A percentile compares a stretch with the other conserved stretches of the same genome.
Evolutionary conservation across 805 yeast species (phyloP).

Genomic region (Nakazawaea peltata): DNA sequence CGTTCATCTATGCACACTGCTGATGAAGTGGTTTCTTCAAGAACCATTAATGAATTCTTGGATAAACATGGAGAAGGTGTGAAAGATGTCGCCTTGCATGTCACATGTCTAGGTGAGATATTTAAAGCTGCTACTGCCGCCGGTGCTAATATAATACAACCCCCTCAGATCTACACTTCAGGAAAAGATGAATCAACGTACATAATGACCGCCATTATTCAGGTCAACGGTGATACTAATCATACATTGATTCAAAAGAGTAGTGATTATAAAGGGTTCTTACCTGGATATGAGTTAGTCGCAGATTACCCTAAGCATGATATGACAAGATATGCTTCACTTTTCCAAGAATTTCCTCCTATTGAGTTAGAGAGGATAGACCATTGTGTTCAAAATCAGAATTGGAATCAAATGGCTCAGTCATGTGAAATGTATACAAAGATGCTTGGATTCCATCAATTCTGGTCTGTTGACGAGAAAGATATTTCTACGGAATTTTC

Average conservation of each 20-base stretch:
- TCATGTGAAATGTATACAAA: conserved; percentile 53
- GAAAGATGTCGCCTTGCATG: conserved; percentile 67
- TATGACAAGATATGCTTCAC: conserved; percentile 8
- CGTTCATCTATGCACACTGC: not conserved
- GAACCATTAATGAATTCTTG: conserved; percentile 37
- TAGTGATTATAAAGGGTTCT: conserved; percentile 30
- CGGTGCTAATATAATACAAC: conserved; percentile 40
- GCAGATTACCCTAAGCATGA: conserved; percentile 1
- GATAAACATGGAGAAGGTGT: conserved; percentile 70
- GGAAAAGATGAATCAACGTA: conserved; percentile 13
- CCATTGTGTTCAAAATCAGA: conserved; percentile 76
- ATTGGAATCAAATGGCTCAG: conserved; percentile 55
- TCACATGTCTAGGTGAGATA: conserved; percentile 37
- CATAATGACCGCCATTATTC: conserved; percentile 41
- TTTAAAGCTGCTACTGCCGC: conserved; percentile 36
- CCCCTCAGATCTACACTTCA: conserved; percentile 16
- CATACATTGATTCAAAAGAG: conserved; percentile 58
- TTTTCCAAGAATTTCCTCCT: conserved; percentile 19
- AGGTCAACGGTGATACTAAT: conserved; percentile 51
- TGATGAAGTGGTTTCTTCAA: not conserved
- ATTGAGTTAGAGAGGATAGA: conserved; percentile 44
- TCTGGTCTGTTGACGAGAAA: conserved; percentile 80
- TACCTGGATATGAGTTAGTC: conserved; percentile 38
- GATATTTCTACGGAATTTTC: conserved; percentile 65
- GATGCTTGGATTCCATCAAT: conserved; percentile 66